Percentiles rank a stretch among this genome's conserved stretches.
Conservation (phyloP, 2,329 filamentous ascomycete genomes). For the Ascochyta rabiei region DNA sequence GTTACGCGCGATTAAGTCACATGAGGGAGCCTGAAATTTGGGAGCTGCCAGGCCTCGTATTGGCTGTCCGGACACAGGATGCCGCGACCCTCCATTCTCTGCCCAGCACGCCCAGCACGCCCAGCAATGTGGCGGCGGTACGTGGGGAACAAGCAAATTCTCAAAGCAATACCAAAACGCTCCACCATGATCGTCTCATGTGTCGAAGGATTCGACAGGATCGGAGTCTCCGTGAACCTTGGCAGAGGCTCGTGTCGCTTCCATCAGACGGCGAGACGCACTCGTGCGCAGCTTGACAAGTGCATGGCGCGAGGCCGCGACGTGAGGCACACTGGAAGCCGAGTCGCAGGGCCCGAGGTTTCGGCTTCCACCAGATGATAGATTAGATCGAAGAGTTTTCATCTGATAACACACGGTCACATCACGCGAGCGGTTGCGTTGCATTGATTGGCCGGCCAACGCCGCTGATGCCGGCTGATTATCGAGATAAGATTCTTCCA, state of each 20-base stretch:
- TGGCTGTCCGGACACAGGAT: constrained; percentile 4
- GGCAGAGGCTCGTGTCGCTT: background rate
- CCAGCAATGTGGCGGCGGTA: constrained; percentile 12
- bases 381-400: constrained; percentile 36
- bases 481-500: constrained; percentile 35
- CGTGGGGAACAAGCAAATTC: constrained; percentile 19
- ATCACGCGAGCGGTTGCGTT: background rate
- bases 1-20: constrained; percentile 1
- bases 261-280: background rate
- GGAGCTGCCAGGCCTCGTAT: constrained; percentile 5
- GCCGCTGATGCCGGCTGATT: constrained; percentile 28
- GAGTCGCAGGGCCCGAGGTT: constrained; percentile 9
- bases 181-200: background rate
- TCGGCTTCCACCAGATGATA: constrained; percentile 35
- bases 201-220: background rate
- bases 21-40: constrained; percentile 4
- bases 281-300: background rate
- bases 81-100: background rate
- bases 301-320: constrained; percentile 5
- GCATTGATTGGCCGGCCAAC: constrained; percentile 17
- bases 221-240: background rate
- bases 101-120: constrained; percentile 2
- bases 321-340: too few species aligned
- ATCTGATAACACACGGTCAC: constrained; percentile 30
- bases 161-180: constrained; percentile 10